Percentiles rank a stretch among this genome's conserved stretches.
Conservation (phyloP, 495 filamentous ascomycete genomes). For the Echria macrotheca region DNA sequence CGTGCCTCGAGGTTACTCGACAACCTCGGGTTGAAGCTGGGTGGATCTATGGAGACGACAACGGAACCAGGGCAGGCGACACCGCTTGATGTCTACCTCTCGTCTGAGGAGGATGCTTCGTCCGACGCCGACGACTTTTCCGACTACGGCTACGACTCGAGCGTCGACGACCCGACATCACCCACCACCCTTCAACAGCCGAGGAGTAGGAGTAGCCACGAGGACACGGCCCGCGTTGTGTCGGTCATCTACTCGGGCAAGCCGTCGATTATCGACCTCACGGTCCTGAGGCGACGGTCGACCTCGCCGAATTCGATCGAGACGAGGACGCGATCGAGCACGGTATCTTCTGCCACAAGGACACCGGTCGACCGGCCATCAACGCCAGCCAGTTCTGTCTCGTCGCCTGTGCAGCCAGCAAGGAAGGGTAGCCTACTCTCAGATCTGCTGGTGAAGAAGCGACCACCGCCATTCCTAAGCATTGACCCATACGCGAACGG, state of each 20-base stretch:
- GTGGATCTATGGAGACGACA: conserved; percentile 27
- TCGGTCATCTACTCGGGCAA: conserved; percentile 45
- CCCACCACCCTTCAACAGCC: conserved; percentile 20
- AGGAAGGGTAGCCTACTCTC: conserved; percentile 31
- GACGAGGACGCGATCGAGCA: conserved; percentile 25
- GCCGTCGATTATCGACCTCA: conserved; percentile 42
- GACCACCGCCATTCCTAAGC: conserved; percentile 39
- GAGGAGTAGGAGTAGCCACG: conserved; percentile 39
- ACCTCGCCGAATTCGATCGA: conserved; percentile 28
- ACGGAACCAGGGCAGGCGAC: conserved; percentile 24
- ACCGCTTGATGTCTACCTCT: conserved; percentile 46
- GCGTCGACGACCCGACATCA: conserved; percentile 31
- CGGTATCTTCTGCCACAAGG: conserved; percentile 11
- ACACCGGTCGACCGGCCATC: conserved; percentile 20
- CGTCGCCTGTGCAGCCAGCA: conserved; percentile 15
- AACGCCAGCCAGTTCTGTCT: conserved; percentile 29
- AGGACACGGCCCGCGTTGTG: conserved; percentile 44
- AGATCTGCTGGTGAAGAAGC: conserved; percentile 32
- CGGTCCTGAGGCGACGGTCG: conserved; percentile 30
- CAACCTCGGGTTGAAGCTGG: conserved; percentile 33
- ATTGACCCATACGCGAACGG: conserved; percentile 43
- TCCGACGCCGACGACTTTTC: conserved; percentile 47
- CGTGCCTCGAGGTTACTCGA: conserved; percentile 38
- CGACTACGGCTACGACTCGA: conserved; percentile 45
- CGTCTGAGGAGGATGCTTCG: conserved; percentile 47